Evolutionary conservation across 2,329 filamentous ascomycete species (phyloP).

Genomic region (Phyllosticta citribraziliensis): DNA sequence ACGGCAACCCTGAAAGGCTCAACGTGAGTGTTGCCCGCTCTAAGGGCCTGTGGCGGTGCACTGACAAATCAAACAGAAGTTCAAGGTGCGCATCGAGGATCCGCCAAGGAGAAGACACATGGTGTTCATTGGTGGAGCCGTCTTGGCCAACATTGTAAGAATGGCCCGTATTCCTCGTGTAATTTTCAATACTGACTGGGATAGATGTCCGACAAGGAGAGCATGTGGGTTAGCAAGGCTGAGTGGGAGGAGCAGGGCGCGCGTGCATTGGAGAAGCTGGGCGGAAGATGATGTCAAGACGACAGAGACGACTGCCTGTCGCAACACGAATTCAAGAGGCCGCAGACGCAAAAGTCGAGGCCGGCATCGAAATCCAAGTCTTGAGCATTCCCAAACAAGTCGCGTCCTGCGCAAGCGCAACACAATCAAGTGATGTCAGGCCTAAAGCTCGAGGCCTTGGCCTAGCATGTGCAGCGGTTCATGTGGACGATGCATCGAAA

Average conservation of each 20-base stretch:
- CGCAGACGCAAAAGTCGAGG: neutral
- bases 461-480: neutral
- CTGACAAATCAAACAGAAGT: conserved; percentile 54
- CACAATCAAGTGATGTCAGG: neutral
- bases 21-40: conserved; percentile 40
- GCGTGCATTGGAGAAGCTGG: conserved; percentile 80
- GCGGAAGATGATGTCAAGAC: conserved; percentile 54
- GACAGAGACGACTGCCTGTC: neutral
- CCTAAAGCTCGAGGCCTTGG: neutral
- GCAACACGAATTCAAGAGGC: neutral
- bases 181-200: conserved; percentile 18
- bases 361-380: neutral
- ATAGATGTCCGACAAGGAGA: conserved; percentile 92
- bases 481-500: neutral
- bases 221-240: conserved; percentile 96
- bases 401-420: neutral
- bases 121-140: conserved; percentile 97
- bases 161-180: conserved; percentile 24
- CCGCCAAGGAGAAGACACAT: conserved; percentile 92
- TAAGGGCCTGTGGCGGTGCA: neutral
- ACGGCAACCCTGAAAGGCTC: conserved; percentile 84
- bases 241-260: conserved; percentile 94
- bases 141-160: conserved; percentile 80
- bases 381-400: neutral
- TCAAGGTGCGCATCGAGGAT: conserved; percentile 99